Percentiles rank a stretch among this genome's conserved stretches.
Evolutionary conservation across 148 eudicot species (phyloP).

Genomic region (Vaccinium macrocarpon): DNA sequence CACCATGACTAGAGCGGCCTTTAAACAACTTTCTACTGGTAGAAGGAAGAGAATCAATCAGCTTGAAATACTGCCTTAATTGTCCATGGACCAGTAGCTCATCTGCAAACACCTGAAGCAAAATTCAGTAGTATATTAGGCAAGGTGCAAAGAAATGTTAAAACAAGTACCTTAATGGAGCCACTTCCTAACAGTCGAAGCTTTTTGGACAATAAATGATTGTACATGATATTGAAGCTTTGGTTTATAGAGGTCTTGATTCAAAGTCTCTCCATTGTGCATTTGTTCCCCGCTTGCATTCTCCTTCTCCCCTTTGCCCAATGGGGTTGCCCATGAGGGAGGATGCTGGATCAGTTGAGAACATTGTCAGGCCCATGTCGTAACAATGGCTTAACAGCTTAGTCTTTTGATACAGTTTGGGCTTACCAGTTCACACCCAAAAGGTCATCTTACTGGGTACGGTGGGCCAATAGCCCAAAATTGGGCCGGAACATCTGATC

Average conservation of each 20-base stretch:
- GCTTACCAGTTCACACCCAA: neutral
- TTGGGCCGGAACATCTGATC: neutral
- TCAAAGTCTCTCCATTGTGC: neutral
- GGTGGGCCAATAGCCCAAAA: neutral
- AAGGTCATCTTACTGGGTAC: neutral
- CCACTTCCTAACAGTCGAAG: neutral
- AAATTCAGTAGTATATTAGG: slow-evolving; percentile 11
- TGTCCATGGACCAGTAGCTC: slow-evolving; percentile 51
- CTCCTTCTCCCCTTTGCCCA: neutral
- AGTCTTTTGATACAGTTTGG: neutral
- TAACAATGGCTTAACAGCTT: neutral
- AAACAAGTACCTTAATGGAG: slow-evolving; percentile 14
- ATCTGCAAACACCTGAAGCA: slow-evolving; percentile 67
- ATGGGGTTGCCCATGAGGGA: neutral
- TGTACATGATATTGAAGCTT: neutral
- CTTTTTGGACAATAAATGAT: neutral
- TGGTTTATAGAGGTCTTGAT: neutral
- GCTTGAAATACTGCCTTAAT: slow-evolving; percentile 39
- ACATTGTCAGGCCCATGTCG: neutral
- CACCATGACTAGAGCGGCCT: slow-evolving; percentile 28
- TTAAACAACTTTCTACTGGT: slow-evolving; percentile 22
- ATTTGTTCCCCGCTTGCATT: neutral
- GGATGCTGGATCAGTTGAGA: neutral
- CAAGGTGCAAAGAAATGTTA: slow-evolving; percentile 8
- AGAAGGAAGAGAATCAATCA: slow-evolving; percentile 38